Base-by-base conservation (phyloP, 2,329 filamentous ascomycete genomes). In the Hyphodiscus sp. region DNA sequence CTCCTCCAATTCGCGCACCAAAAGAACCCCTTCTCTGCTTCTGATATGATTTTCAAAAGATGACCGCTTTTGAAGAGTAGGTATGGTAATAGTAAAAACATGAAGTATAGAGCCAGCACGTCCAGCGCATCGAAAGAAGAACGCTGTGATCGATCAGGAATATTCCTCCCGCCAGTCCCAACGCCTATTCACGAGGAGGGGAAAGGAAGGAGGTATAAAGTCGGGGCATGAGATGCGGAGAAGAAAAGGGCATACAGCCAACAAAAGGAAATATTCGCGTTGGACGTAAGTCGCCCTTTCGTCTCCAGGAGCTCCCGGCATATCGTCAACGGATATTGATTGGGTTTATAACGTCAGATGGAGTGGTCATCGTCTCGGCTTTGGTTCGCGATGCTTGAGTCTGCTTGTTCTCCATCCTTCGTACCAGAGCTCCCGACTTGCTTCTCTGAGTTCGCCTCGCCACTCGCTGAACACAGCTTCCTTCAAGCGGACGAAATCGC, bases 401-500 rank as follows among this genome's bases (percentile, higher is more conserved):
- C 81, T 76, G 71, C 75, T 85, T 9, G 82, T 96, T 71, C 94
- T 84, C 94, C 92, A 97, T 64, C 88, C 85, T 71, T 97, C 92
- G 65, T 97, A 97, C 89, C 91, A 96, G 63, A 91, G 81, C 67
- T 95, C 91, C 52, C 90, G 82, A 69, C 90, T 95, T 50, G 90
- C 87, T 70, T 96, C 90, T 56, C 92, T 86, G 56, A 99, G 77
- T 68, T 99, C 94, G 44, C 81, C 81, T 49, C 92, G 86, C 94
- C 94, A 99, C 67, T 97, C 92, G 60, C 77, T 84, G 70, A 99
- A 99, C 30, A 99, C 88, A 8, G 87, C 85, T 55, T 97, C 91
- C 73, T 94, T 94, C 61, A 99, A 79, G 58, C 86, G 86, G 52
- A 87, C 77, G 70, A 96, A 99, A 71, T 99, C 94, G 73, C 94